phyloP scores from a whole-genome alignment of 129 eudicot species.

The Ambrosia artemisiifolia region DNA sequence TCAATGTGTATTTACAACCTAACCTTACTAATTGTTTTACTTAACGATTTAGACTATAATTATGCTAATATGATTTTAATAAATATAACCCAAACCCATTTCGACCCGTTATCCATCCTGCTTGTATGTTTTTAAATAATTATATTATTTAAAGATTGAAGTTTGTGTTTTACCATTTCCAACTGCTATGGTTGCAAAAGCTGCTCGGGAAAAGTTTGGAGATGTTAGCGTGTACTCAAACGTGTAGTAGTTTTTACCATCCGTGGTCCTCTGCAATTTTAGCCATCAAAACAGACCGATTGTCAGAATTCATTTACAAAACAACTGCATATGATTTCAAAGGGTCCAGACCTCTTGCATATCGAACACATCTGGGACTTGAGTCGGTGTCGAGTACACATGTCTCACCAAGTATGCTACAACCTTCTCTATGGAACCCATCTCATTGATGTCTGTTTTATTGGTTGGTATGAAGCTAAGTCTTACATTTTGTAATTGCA shows the following conservation, averaged over 20 bases:
- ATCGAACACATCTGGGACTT: conserved; percentile 51
- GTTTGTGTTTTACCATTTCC: conserved; percentile 55
- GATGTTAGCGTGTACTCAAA: conserved; percentile 68
- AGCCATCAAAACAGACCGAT: neutral
- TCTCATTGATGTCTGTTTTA: conserved; percentile 73
- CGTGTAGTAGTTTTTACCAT: conserved; percentile 79
- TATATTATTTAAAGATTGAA: neutral
- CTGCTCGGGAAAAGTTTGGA: conserved; percentile 60
- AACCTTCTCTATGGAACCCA: conserved; percentile 77
- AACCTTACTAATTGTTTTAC: neutral
- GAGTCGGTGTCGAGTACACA: conserved; percentile 71
- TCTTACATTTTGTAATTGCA: conserved; percentile 88
- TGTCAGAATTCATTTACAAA: conserved; percentile 1
- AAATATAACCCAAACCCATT: neutral
- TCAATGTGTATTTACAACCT: neutral
- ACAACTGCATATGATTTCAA: neutral
- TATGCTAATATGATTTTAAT: neutral
- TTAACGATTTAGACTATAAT: neutral
- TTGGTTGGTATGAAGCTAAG: conserved; percentile 85
- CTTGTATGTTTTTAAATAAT: neutral
- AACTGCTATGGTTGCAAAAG: conserved; percentile 77
- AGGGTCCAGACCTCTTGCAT: conserved; percentile 69
- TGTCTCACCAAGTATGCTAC: conserved; percentile 54
- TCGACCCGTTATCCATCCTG: neutral
- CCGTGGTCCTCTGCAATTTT: conserved; percentile 54